Base-by-base conservation (phyloP, 1,284 basidiomycete genomes). In the Ceratobasidium sp. region DNA sequence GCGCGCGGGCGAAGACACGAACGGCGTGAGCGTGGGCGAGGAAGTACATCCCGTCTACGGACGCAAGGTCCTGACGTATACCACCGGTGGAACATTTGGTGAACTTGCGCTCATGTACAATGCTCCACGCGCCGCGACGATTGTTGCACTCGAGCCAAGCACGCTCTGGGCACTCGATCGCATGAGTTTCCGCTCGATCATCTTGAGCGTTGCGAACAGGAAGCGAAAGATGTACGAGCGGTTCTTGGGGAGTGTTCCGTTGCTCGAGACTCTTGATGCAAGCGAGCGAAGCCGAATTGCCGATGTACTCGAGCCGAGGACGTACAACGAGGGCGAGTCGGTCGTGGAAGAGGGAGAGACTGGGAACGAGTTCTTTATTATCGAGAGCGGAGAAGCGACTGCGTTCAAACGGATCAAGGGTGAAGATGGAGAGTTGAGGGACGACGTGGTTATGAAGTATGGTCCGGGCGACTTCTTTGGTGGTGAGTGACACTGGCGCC, bases 21-120 rank as follows among this genome's bases (percentile, higher is more conserved):
- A 77, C 78, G 75, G 69, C 33, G 89, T 90, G 1, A 75, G 42
- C 79, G 87, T 90, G 1, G 90, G 89, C 7, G 89, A 90, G 77
- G 69, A 73, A 37, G 28, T 63, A 4, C 91, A 94, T 79, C 87
- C 89, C 10, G 87, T 89, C 77, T 92, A 90, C 81, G 95, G 95
- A 63, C 92, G 91, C 80, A 92, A 94, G 83, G 96, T 98, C 4
- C 89, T 92, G 63, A 92, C 94, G 77, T 97, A 94, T 87, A 89
- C 89, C 63, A 91, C 95, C 0, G 96, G 96, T 0, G 91, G 89
- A 78, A 95, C 94, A 65, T 99, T 99, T 81, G 97, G 98, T 67
- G 98, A 99, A 85, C 88, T 99, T 65, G 98, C 98, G 39, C 86
- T 99, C 80, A 97, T 99, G 94, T 98, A 99, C 85, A 96, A 96